These are phyloP conservation scores for Aspergillus diversus DNA, from an alignment of 495 filamentous ascomycete genomes.

Conservation along the genomic window DNA sequence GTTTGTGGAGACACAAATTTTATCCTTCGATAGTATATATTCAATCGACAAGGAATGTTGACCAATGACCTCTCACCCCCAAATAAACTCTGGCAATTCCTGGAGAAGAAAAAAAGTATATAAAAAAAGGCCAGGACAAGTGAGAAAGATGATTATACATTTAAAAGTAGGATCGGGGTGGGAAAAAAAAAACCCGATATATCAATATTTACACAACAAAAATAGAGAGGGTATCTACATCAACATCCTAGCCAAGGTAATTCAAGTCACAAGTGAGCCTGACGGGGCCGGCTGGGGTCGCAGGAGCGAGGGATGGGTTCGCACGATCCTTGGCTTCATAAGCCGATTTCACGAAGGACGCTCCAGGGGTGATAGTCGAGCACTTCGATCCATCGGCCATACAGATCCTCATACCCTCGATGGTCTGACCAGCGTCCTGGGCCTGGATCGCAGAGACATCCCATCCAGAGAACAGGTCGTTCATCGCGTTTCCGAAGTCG, in stretches of 20 bases:
- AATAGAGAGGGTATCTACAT: not conserved
- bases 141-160: slow-evolving; percentile 4
- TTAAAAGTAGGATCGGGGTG: not conserved
- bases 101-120: no score
- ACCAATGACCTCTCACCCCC: no score
- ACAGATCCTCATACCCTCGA: slow-evolving; percentile 46
- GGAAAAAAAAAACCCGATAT: not conserved
- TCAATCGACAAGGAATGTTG: no score
- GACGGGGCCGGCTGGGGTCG: slow-evolving; percentile 34
- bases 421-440: slow-evolving; percentile 34
- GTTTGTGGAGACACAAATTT: no score
- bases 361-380: slow-evolving; percentile 38
- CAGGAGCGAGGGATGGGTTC: slow-evolving; percentile 32
- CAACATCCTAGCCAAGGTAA: slow-evolving; percentile 30
- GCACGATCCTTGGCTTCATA: slow-evolving; percentile 32
- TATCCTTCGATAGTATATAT: no score
- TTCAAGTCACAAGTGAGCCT: slow-evolving; percentile 35
- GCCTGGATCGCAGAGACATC: slow-evolving; percentile 54
- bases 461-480: slow-evolving; percentile 46
- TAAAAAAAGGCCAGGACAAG: not conserved
- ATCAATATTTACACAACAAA: not conserved
- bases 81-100: no score
- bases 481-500: slow-evolving; percentile 40
- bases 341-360: slow-evolving; percentile 36
- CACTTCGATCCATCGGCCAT: slow-evolving; percentile 32